Evolutionary conservation across 768 basidiomycete genomes (phyloP).

Genomic region (Auriscalpium orientale): DNA sequence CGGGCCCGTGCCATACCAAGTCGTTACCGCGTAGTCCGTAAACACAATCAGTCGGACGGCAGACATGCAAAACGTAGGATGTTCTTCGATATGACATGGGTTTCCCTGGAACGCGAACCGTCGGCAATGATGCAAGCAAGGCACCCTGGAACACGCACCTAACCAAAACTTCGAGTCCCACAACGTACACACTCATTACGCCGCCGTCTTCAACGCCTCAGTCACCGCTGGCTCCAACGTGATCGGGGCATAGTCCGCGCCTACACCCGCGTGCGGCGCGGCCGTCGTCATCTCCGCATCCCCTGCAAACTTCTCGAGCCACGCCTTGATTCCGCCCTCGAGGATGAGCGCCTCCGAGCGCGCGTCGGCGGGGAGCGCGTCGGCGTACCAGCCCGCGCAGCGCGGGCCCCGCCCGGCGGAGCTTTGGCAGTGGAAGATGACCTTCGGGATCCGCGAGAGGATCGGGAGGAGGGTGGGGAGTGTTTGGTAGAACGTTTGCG

Average conservation of each 20-base stretch:
- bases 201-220: neutral
- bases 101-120: no score
- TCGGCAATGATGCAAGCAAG: no score
- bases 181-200: neutral
- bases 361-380: constrained; percentile 13
- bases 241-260: neutral
- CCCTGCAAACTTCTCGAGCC: constrained; percentile 16
- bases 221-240: neutral
- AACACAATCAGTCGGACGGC: no score
- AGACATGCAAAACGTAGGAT: no score
- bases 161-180: no score
- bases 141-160: no score
- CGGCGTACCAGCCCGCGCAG: constrained; percentile 19
- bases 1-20: constrained; percentile 19
- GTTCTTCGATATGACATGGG: no score
- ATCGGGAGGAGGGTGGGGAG: constrained; percentile 25
- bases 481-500: constrained; percentile 34
- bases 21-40: constrained; percentile 1
- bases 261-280: neutral
- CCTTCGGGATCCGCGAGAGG: constrained; percentile 18
- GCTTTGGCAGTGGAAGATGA: constrained; percentile 21
- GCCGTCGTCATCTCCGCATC: neutral
- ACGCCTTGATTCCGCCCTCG: constrained; percentile 19
- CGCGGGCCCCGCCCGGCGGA: constrained; percentile 17
- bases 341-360: constrained; percentile 14